These are phyloP conservation scores for Xanthoparmelia taractica DNA, from an alignment of 495 filamentous ascomycete species.

Conservation along the genomic window DNA sequence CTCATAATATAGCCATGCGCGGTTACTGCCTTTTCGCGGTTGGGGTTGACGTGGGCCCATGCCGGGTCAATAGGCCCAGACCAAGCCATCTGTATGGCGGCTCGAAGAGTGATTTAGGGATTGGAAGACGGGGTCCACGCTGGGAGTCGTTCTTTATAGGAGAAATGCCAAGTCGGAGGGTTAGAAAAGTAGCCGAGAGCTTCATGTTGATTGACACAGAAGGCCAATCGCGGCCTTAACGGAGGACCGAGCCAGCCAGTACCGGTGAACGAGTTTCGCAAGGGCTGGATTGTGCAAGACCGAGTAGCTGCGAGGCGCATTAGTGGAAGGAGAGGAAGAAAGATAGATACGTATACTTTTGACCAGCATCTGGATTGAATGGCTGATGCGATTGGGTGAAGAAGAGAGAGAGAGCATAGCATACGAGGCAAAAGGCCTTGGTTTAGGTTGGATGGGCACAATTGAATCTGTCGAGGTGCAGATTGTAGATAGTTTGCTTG, in stretches of 20 bases:
- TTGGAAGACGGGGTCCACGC: neutral
- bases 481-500: too few species aligned
- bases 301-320: neutral
- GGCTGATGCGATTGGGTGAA: neutral
- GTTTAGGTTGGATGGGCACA: too few species aligned
- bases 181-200: neutral
- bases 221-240: neutral
- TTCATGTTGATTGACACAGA: neutral
- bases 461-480: too few species aligned
- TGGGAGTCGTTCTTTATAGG: neutral
- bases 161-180: slow-evolving; percentile 3
- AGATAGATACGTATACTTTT: too few species aligned
- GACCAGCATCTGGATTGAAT: neutral
- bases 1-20: slow-evolving; percentile 40
- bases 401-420: too few species aligned
- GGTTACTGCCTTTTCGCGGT: slow-evolving; percentile 25
- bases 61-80: neutral
- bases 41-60: neutral
- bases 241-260: neutral
- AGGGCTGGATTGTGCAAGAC: neutral
- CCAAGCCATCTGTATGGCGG: neutral
- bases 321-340: neutral
- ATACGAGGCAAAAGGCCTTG: too few species aligned
- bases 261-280: neutral
- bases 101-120: neutral